Conservation (phyloP, 1,139 yeast species). For the Geotrichum aggregatum region DNA sequence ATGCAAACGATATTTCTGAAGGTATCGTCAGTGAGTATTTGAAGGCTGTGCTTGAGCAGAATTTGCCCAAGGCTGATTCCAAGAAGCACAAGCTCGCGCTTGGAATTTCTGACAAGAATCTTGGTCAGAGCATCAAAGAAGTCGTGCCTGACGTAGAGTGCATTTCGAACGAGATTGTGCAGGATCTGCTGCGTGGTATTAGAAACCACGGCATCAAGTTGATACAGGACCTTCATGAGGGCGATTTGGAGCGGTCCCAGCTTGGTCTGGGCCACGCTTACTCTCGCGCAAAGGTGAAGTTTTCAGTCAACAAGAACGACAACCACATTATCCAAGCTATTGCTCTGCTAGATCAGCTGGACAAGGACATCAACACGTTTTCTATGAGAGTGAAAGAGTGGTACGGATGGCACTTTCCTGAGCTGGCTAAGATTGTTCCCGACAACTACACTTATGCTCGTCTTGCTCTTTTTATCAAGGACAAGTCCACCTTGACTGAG, state of each 20-base stretch:
- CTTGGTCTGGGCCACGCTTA: slow-evolving; percentile 98
- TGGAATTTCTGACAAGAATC: slow-evolving; percentile 90
- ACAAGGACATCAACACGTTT: slow-evolving; percentile 94
- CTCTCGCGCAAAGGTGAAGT: slow-evolving; percentile 97
- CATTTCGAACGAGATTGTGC: slow-evolving; percentile 84
- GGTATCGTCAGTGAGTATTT: slow-evolving; percentile 92
- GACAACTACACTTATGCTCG: slow-evolving; percentile 80
- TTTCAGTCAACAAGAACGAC: slow-evolving; percentile 96
- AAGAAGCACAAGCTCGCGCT: slow-evolving; percentile 57
- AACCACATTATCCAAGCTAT: slow-evolving; percentile 98
- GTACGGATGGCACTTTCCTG: slow-evolving; percentile 99
- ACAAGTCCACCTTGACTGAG: slow-evolving; percentile 79
- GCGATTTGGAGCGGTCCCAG: slow-evolving; percentile 97
- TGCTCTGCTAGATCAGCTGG: slow-evolving; percentile 92
- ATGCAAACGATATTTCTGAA: slow-evolving; percentile 95
- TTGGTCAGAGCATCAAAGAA: slow-evolving; percentile 96
- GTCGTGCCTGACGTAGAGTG: slow-evolving; percentile 83
- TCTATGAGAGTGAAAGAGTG: slow-evolving; percentile 98
- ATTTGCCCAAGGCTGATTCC: slow-evolving; percentile 79
- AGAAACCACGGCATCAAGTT: slow-evolving; percentile 86
- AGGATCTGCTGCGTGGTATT: slow-evolving; percentile 91
- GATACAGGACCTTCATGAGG: slow-evolving; percentile 85
- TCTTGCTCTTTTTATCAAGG: slow-evolving; percentile 75
- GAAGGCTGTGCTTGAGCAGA: slow-evolving; percentile 82
- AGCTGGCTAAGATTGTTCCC: slow-evolving; percentile 91